Evolutionary conservation across 495 filamentous ascomycete species (phyloP).

Genomic region (Daldinia concentrica): DNA sequence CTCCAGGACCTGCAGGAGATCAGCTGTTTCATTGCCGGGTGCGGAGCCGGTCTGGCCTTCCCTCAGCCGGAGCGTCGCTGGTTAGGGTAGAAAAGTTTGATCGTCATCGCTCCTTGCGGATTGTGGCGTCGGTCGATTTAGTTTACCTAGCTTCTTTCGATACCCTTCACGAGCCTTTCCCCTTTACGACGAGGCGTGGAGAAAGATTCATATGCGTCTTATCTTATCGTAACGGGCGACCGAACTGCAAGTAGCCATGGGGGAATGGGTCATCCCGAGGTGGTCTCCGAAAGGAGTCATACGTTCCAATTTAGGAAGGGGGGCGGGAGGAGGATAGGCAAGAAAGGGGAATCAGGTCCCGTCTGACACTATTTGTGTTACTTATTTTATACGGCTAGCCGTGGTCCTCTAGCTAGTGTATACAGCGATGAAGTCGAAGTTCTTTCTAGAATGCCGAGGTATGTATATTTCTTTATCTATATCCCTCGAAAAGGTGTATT

Average conservation of each 20-base stretch:
- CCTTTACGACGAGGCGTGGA: constrained; percentile 14
- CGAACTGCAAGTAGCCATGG: constrained; percentile 21
- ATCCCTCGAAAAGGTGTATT: not conserved
- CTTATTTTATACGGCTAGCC: not conserved
- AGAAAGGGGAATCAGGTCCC: not conserved
- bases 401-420: not conserved
- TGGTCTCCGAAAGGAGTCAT: not conserved
- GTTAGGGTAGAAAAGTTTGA: constrained; percentile 2
- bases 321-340: not conserved
- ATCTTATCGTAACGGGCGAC: constrained; percentile 21
- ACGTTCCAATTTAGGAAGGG: not conserved
- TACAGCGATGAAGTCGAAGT: not conserved
- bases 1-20: constrained; percentile 30
- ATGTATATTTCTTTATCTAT: not conserved
- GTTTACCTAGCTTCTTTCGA: not conserved
- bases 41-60: constrained; percentile 23
- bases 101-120: constrained; percentile 6
- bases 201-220: constrained; percentile 25
- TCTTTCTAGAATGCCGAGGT: not conserved
- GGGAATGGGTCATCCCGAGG: not conserved
- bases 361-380: not conserved
- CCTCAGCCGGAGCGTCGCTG: constrained; percentile 3
- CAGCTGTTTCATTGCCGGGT: constrained; percentile 36
- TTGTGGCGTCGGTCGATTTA: constrained; percentile 12
- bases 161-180: constrained; percentile 11